Percentiles rank a stretch among this genome's conserved stretches.
Conservation (phyloP, 805 yeast genomes). For the Ogataea parapolymorpha region DNA sequence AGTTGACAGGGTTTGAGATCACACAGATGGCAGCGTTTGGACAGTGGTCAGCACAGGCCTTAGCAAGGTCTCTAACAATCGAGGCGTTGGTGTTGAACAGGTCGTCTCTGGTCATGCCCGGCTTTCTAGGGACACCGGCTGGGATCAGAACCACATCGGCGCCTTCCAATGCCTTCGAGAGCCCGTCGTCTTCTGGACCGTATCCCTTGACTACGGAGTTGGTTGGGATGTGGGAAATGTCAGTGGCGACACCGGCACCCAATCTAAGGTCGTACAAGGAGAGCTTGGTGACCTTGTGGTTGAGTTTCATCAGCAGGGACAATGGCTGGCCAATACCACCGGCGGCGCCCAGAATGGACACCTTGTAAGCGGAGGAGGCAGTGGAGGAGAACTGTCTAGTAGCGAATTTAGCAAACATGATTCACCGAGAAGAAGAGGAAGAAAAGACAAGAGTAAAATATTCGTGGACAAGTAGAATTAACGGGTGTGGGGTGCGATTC, state of each 20-base stretch:
- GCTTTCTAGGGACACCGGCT: slow-evolving; percentile 98
- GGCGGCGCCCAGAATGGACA: slow-evolving; percentile 77
- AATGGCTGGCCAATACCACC: slow-evolving; percentile 97
- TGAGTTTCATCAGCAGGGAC: slow-evolving; percentile 78
- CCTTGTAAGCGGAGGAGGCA: slow-evolving; percentile 67
- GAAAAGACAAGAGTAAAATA: not conserved
- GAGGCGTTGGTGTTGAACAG: slow-evolving; percentile 94
- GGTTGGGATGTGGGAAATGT: slow-evolving; percentile 90
- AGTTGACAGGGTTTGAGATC: slow-evolving; percentile 95
- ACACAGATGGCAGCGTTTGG: slow-evolving; percentile 82
- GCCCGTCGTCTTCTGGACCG: slow-evolving; percentile 74
- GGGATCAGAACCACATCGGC: slow-evolving; percentile 90
- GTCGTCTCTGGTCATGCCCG: slow-evolving; percentile 98
- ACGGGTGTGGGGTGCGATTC: slow-evolving; percentile 7
- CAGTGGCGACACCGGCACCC: slow-evolving; percentile 97
- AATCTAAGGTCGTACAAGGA: slow-evolving; percentile 86
- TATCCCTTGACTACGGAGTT: slow-evolving; percentile 85
- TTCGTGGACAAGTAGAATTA: not conserved
- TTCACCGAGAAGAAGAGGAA: not conserved
- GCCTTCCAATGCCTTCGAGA: slow-evolving; percentile 66
- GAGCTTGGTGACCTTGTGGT: slow-evolving; percentile 82
- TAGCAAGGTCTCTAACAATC: slow-evolving; percentile 89
- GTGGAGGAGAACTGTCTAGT: slow-evolving; percentile 59
- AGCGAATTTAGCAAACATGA: slow-evolving; percentile 54
- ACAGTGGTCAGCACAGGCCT: slow-evolving; percentile 73